Percentiles rank a stretch among this genome's conserved stretches.
Evolutionary conservation across 2,329 filamentous ascomycete species (phyloP).

Genomic region (Alternaria burnsii): DNA sequence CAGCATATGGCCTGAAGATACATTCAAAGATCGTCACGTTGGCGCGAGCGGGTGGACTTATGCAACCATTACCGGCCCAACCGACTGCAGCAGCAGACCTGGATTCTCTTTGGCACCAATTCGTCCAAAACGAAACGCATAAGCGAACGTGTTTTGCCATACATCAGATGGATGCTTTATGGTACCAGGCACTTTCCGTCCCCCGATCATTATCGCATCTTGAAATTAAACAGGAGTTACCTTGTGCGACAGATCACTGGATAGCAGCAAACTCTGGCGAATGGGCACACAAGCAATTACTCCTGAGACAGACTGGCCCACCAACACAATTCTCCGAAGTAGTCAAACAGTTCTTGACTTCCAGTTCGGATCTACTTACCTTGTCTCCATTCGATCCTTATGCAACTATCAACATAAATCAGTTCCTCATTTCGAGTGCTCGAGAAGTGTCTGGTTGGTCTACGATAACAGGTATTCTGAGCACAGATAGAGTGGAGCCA

Average conservation of each 20-base stretch:
- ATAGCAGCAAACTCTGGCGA: constrained; percentile 22
- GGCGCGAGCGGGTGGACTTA: constrained; percentile 27
- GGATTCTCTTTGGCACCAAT: constrained; percentile 26
- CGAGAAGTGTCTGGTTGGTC: constrained; percentile 36
- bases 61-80: constrained; percentile 21
- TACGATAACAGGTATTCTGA: constrained; percentile 34
- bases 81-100: constrained; percentile 21
- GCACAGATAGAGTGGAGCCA: constrained; percentile 30
- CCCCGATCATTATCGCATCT: constrained; percentile 35
- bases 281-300: constrained; percentile 28
- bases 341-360: constrained; percentile 25
- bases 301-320: constrained; percentile 11
- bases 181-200: constrained; percentile 35
- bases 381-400: constrained; percentile 30
- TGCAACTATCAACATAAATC: constrained; percentile 33
- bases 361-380: constrained; percentile 3
- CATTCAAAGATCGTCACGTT: constrained; percentile 33
- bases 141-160: constrained; percentile 31
- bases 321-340: constrained; percentile 26
- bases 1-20: constrained; percentile 29
- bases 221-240: constrained; percentile 17
- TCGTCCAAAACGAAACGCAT: constrained; percentile 20
- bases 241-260: constrained; percentile 25
- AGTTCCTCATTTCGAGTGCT: constrained; percentile 34
- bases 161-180: constrained; percentile 32